Conservation (phyloP, 2,329 filamentous ascomycete genomes). For the Sclerotinia nivalis region DNA sequence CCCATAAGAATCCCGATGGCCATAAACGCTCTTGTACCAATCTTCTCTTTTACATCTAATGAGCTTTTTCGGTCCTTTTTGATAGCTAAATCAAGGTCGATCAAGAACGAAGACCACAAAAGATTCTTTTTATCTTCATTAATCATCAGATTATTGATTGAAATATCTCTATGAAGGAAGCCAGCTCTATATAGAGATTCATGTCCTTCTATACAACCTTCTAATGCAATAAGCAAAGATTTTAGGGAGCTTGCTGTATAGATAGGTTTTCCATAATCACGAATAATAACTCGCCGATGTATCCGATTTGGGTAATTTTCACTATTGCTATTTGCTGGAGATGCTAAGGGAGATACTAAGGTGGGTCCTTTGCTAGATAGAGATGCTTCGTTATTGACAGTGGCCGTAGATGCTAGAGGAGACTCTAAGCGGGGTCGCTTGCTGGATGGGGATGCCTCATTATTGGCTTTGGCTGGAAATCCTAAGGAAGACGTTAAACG, state of each 20-base stretch:
- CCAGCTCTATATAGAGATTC: slow-evolving; percentile 40
- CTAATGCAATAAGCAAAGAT: slow-evolving; percentile 42
- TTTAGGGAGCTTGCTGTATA: slow-evolving; percentile 45
- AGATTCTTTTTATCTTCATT: slow-evolving; percentile 27
- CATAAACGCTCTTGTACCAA: slow-evolving; percentile 44
- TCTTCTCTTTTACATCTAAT: slow-evolving; percentile 34
- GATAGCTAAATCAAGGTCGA: slow-evolving; percentile 45
- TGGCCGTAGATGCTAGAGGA: too few species aligned
- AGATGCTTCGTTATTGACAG: too few species aligned
- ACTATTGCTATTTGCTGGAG: background rate
- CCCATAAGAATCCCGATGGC: slow-evolving; percentile 42
- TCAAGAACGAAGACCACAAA: slow-evolving; percentile 38
- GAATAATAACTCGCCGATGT: slow-evolving; percentile 46
- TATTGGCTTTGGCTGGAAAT: slow-evolving; percentile 38
- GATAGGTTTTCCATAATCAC: slow-evolving; percentile 46
- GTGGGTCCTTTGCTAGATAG: too few species aligned
- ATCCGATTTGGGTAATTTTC: slow-evolving; percentile 41
- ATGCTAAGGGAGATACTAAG: too few species aligned
- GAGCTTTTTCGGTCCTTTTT: slow-evolving; percentile 19
- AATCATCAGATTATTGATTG: slow-evolving; percentile 44
- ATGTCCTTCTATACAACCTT: slow-evolving; percentile 43
- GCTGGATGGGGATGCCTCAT: slow-evolving; percentile 25
- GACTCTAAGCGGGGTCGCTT: too few species aligned
- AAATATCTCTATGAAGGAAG: slow-evolving; percentile 45
- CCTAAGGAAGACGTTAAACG: slow-evolving; percentile 29